Base-by-base conservation (phyloP, 176 grass and related monocot species). In the Elymus sibiricus region DNA sequence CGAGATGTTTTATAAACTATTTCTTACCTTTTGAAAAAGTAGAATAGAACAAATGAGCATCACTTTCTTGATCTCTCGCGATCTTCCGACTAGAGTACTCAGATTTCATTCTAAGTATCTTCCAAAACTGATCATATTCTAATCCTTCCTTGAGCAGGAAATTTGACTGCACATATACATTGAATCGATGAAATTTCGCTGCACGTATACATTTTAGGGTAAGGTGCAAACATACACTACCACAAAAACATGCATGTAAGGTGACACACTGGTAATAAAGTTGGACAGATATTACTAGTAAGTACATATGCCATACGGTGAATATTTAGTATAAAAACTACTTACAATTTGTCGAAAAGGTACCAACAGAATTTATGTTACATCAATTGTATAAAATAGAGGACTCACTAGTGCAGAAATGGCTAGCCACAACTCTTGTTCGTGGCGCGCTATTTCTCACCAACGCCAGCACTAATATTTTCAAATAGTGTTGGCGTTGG, bases 81-180 rank as follows among this genome's bases (percentile, higher is more conserved):
- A 98, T 87, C 84, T 92, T 98, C 68, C 94, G 93, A 83, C 93
- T 90, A 6, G 88, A 66, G 73, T 95, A 95, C 86, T 98, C 38
- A 39, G 38, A 91, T 88, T 94, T 98, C 28, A 94, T 88, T 64
- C 93, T 88, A 56, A 98, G 81, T 62, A 91, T 79, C 87, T 86
- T 93, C 93, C 93, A 98, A 88, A 95, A 95, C 42, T 94, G 96
- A 65, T 98, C 96, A 42, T 86, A 93, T 86, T 98, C 96, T 80
- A 90, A 92, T 72, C 96, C 96, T 89, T 98, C 96, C 62, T 93
- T 98, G 72, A 95, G 96, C 73, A 94, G 91, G 53, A 95, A 37
- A 89, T 98, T 98, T 69, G 96, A 91, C 96, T 98, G 91, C 65
- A 88, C 39, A 88, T 51, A 56, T 84, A 66, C 26, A 79, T 63